Conservation (phyloP, 176 grass and related monocot species). For the Canna indica region DNA sequence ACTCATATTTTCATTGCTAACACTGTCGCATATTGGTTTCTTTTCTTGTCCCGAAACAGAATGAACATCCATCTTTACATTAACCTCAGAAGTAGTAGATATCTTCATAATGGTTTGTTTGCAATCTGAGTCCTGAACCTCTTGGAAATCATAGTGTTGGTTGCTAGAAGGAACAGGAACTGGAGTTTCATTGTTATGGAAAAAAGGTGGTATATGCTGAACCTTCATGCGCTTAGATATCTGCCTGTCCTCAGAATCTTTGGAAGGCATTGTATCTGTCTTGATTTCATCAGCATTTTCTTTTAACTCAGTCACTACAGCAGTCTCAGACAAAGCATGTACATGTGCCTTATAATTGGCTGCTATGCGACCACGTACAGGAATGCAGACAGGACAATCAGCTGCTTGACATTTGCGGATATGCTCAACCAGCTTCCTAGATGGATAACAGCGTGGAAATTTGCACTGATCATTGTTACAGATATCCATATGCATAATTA, state of each 20-base stretch:
- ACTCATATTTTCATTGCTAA: slow-evolving; percentile 37
- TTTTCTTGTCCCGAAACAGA: slow-evolving; percentile 26
- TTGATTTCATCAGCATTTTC: slow-evolving; percentile 55
- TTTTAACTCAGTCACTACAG: slow-evolving; percentile 39
- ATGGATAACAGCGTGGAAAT: slow-evolving; percentile 43
- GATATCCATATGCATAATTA: slow-evolving; percentile 60
- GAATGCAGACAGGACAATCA: slow-evolving; percentile 75
- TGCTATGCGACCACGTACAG: slow-evolving; percentile 48
- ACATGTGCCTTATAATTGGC: slow-evolving; percentile 41
- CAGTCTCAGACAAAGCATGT: slow-evolving; percentile 28
- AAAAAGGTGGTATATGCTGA: slow-evolving; percentile 25
- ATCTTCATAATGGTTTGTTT: slow-evolving; percentile 44
- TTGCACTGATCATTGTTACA: slow-evolving; percentile 63
- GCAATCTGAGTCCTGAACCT: slow-evolving; percentile 36
- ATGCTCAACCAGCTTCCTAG: slow-evolving; percentile 55
- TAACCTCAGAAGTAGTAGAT: slow-evolving; percentile 44
- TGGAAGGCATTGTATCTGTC: slow-evolving; percentile 41
- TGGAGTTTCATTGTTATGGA: slow-evolving; percentile 42
- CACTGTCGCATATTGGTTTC: slow-evolving; percentile 30
- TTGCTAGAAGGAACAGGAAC: slow-evolving; percentile 38
- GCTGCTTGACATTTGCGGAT: slow-evolving; percentile 49
- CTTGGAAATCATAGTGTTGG: slow-evolving; percentile 33
- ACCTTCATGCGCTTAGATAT: slow-evolving; percentile 57
- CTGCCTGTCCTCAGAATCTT: slow-evolving; percentile 47
- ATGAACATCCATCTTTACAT: slow-evolving; percentile 36